These are phyloP conservation scores for Cymodocea nodosa DNA, from an alignment of 116 monocot species.

Conservation along the genomic window DNA sequence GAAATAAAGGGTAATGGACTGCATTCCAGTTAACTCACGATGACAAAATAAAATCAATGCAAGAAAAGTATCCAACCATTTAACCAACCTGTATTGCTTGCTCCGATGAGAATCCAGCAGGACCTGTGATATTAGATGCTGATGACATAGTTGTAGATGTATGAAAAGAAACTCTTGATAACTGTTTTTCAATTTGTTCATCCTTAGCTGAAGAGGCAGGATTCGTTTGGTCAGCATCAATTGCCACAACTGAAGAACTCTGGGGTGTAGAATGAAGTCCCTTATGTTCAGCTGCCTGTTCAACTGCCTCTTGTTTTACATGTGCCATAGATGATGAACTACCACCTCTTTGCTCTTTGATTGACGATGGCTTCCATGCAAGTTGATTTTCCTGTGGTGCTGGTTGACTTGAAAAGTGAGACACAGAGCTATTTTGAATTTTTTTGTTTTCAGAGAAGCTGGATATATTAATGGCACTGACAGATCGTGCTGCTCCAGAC, in stretches of 20 bases:
- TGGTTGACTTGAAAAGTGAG: slow-evolving; percentile 16
- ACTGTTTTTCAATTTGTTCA: slow-evolving; percentile 26
- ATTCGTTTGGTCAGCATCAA: slow-evolving; percentile 23
- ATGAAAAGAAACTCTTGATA: slow-evolving; percentile 25
- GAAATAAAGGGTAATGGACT: no score
- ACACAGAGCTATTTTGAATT: slow-evolving; percentile 23
- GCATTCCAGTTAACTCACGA: no score
- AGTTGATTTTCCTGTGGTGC: slow-evolving; percentile 19
- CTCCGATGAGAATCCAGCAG: slow-evolving; percentile 21
- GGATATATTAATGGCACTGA: slow-evolving; percentile 19
- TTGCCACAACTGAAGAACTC: slow-evolving; percentile 23
- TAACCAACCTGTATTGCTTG: slow-evolving; percentile 24
- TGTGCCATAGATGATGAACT: slow-evolving; percentile 24
- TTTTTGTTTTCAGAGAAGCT: slow-evolving; percentile 41
- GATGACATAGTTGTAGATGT: slow-evolving; percentile 17
- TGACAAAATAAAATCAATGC: no score
- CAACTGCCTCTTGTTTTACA: slow-evolving; percentile 49
- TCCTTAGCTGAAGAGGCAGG: slow-evolving; percentile 17
- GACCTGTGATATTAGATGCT: slow-evolving; percentile 15
- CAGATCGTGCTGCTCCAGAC: slow-evolving; percentile 22
- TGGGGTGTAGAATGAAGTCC: slow-evolving; percentile 19
- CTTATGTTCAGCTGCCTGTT: slow-evolving; percentile 7
- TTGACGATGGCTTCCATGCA: slow-evolving; percentile 30
- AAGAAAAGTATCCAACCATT: background rate
- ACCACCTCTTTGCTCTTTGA: slow-evolving; percentile 34